These are phyloP conservation scores for Eucalyptus polyanthemos DNA, from an alignment of 345 rosid species.

Conservation along the genomic window DNA sequence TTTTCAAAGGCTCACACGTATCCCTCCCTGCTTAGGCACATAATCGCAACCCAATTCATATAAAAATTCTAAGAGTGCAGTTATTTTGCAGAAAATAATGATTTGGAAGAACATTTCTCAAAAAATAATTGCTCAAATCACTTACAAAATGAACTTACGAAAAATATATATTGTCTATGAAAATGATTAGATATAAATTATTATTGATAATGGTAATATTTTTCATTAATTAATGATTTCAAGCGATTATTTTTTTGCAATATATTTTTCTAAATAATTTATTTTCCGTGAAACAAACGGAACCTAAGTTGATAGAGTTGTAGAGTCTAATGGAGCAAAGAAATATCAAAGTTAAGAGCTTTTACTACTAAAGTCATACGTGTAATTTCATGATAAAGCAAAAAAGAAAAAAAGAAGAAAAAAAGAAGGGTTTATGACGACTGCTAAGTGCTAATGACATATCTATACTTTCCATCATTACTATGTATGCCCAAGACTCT, in stretches of 20 bases:
- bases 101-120: too few species aligned
- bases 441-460: background rate
- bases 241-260: background rate
- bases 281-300: fast-evolving
- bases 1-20: background rate
- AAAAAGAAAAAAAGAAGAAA: too few species aligned
- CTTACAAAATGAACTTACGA: fast-evolving
- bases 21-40: background rate
- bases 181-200: background rate
- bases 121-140: too few species aligned
- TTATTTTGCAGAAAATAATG: too few species aligned
- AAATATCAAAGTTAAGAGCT: background rate
- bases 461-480: background rate
- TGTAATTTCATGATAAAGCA: background rate
- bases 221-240: background rate
- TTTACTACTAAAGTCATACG: background rate
- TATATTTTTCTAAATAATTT: background rate
- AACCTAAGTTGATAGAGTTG: background rate
- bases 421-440: too few species aligned
- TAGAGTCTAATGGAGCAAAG: background rate
- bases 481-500: background rate
- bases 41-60: background rate
- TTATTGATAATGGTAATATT: fast-evolving
- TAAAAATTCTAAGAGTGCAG: too few species aligned
- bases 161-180: fast-evolving